Conservation (phyloP, 1,284 basidiomycete species). For the Irpex sp. region DNA sequence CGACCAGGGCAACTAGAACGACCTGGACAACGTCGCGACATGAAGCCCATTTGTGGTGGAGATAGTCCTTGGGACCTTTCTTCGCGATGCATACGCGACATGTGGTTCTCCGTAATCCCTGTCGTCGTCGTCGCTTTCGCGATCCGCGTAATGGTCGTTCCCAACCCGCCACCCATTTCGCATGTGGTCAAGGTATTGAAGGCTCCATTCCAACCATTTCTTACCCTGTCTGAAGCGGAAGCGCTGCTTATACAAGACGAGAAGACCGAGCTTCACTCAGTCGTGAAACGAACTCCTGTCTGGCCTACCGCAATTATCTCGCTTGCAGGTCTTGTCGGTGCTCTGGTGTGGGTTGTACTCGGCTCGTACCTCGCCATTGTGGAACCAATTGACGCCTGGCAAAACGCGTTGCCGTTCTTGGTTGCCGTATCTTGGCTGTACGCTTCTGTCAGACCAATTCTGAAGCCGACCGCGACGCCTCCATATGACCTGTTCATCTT, state of each 20-base stretch:
- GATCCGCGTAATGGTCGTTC: conserved; percentile 34
- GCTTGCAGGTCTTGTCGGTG: conserved; percentile 44
- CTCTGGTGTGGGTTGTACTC: conserved; percentile 46
- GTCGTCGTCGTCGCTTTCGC: conserved; percentile 37
- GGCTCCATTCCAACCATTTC: conserved; percentile 41
- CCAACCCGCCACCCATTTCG: conserved; percentile 26
- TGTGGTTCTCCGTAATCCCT: conserved; percentile 55
- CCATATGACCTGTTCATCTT: conserved; percentile 53
- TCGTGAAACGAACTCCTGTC: conserved; percentile 26
- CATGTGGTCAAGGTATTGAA: conserved; percentile 27
- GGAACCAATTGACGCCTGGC: conserved; percentile 24
- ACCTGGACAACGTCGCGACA: not conserved
- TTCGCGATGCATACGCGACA: conserved; percentile 48
- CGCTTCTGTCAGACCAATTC: conserved; percentile 39
- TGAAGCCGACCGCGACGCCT: conserved; percentile 39
- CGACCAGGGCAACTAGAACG: too few relatives aligned
- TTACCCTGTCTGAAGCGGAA: conserved; percentile 47
- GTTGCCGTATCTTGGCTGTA: conserved; percentile 56
- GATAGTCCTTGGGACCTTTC: conserved; percentile 40
- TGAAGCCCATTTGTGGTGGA: conserved; percentile 14
- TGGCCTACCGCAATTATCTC: conserved; percentile 57
- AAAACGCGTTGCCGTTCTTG: conserved; percentile 34
- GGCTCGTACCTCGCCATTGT: conserved; percentile 41
- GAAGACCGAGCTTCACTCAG: too few relatives aligned
- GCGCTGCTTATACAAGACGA: conserved; percentile 15